A percentile compares a stretch with the other conserved stretches of the same genome.
Evolutionary conservation across 2,329 filamentous ascomycete species (phyloP).

Genomic region (Penicillium sp.): DNA sequence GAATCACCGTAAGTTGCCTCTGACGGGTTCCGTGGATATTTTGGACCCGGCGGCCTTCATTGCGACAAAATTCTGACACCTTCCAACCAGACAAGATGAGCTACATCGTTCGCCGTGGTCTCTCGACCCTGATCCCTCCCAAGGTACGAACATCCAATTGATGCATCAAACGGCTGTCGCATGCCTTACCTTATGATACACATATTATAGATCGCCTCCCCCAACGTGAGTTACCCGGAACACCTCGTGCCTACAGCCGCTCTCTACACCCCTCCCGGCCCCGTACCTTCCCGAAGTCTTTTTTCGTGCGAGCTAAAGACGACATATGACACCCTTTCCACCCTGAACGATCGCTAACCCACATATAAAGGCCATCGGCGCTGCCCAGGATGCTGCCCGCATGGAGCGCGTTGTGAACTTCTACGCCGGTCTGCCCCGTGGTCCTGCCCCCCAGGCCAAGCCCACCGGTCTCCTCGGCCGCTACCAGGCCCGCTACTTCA

Average conservation of each 20-base stretch:
- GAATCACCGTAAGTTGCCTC: slow-evolving; percentile 29
- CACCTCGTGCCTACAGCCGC: slow-evolving; percentile 6
- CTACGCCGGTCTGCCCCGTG: slow-evolving; percentile 97
- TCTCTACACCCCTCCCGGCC: slow-evolving; percentile 9
- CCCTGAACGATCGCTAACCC: slow-evolving; percentile 32
- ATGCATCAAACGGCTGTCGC: slow-evolving; percentile 9
- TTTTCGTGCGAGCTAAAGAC: slow-evolving; percentile 19
- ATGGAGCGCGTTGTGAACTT: slow-evolving; percentile 98
- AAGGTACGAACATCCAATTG: slow-evolving; percentile 62
- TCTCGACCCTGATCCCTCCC: slow-evolving; percentile 97
- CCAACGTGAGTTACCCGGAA: slow-evolving; percentile 32
- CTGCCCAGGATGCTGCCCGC: slow-evolving; percentile 88
- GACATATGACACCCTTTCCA: slow-evolving; percentile 6
- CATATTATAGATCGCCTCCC: slow-evolving; percentile 39
- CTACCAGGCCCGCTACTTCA: slow-evolving; percentile 82
- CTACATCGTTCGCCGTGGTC: slow-evolving; percentile 81
- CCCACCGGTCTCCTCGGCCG: slow-evolving; percentile 75
- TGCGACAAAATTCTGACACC: slow-evolving; percentile 25
- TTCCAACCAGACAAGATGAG: slow-evolving; percentile 65
- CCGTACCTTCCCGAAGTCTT: slow-evolving; percentile 24
- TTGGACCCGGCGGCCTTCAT: background rate
- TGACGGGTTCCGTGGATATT: background rate
- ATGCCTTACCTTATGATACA: slow-evolving; percentile 31
- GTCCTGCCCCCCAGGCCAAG: slow-evolving; percentile 77
- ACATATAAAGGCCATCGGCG: slow-evolving; percentile 72